Evolutionary conservation across 129 eudicot species (phyloP), one percentile per base, ranked within the genome.

Genomic region (Oenanthe sinensis): DNA sequence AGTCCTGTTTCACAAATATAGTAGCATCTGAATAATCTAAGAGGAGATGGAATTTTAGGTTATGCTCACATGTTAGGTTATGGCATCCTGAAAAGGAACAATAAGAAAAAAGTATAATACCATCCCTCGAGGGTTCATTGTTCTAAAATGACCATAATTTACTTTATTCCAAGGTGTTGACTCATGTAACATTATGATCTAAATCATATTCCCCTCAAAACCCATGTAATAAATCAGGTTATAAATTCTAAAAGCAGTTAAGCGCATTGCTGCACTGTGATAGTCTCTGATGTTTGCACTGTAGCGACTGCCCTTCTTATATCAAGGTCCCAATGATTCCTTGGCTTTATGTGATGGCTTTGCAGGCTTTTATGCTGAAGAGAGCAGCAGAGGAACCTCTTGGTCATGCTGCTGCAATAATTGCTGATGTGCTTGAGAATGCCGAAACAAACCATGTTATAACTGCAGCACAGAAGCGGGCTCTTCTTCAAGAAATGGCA

Each of bases 401-500:
- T 48, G 98, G 98, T 44, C 98, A 95, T 86, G 98, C 98, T 15
- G 96, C 99, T 28, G 91, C 97, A 24, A 92, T 96, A 72, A 86
- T 96, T 36, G 86, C 99, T 37, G 97, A 96, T 84, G 97, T 96
- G 77, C 91, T 96, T 37, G 99, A 91, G 82, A 84, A 90, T 77
- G 99, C 99, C 6, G 99, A 96, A 83, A 88, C 97, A 17, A 96
- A 78, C 80, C 88, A 89, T 3, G 88, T 96, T 47, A 96, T 96
- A 75, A 90, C 72, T 39, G 92, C 99, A 33, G 69, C 90, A 10
- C 99, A 96, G 85, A 96, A 96, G 87, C 86, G 97, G 60, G 87
- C 89, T 45, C 92, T 96, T 81, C 97, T 96, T 84, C 99, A 96
- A 75, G 99, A 96, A 87, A 96, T 96, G 92, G 97, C 99, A 45